Conservation (phyloP, 2,329 filamentous ascomycete genomes). For the Rosellinia necatrix region DNA sequence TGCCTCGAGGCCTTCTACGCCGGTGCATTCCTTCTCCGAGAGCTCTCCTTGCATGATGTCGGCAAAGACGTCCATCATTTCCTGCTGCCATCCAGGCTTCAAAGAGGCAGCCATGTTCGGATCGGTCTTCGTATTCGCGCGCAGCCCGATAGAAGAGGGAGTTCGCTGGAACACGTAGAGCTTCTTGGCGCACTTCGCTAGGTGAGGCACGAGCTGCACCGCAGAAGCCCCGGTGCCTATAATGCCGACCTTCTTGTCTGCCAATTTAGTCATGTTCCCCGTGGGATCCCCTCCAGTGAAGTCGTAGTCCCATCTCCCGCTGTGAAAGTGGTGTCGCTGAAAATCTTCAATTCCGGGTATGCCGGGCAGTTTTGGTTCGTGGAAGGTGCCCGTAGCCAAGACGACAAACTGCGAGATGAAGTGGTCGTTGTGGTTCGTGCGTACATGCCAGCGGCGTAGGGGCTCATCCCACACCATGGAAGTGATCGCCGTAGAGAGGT, state of each 20-base stretch:
- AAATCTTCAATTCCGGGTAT: not conserved
- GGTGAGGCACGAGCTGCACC: not conserved
- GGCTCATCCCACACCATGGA: conserved; percentile 3
- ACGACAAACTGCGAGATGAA: not conserved
- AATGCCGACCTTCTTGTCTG: not conserved
- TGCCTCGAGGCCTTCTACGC: not conserved
- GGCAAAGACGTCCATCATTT: not conserved
- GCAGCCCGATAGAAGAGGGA: not conserved
- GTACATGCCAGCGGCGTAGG: not conserved
- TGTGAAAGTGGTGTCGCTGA: conserved; percentile 1
- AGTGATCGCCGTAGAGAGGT: not conserved
- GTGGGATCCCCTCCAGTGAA: not conserved
- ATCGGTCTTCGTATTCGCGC: not conserved
- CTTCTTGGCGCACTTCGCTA: not conserved
- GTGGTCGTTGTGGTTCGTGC: not conserved
- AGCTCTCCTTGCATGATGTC: not conserved
- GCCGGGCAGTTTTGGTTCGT: not conserved
- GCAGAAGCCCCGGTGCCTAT: not conserved
- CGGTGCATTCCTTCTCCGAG: not conserved
- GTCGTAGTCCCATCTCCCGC: conserved; percentile 3
- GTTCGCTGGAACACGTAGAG: not conserved
- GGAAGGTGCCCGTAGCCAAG: not conserved
- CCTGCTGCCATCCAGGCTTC: not conserved
- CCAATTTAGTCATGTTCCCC: not conserved
- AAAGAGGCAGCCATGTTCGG: not conserved